Conservation (phyloP, 345 rosid genomes). For the Melaleuca quinquenervia region DNA sequence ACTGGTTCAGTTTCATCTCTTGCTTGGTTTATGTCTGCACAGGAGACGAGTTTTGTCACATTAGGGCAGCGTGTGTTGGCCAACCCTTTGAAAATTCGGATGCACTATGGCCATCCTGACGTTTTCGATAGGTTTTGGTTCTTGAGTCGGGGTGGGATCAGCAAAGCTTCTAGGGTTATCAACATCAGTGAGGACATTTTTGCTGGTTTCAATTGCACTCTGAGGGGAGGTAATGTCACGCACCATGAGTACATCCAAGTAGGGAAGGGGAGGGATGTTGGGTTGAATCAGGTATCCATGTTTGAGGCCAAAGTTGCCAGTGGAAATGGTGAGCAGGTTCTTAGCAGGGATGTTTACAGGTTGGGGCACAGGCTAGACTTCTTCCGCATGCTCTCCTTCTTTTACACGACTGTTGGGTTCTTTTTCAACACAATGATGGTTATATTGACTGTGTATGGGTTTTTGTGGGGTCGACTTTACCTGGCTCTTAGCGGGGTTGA, state of each 20-base stretch:
- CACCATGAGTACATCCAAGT: constrained; percentile 98
- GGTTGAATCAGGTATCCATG: constrained; percentile 93
- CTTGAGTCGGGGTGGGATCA: constrained; percentile 89
- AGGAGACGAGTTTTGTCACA: constrained; percentile 88
- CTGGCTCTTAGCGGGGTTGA: constrained; percentile 93
- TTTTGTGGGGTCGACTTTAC: constrained; percentile 94
- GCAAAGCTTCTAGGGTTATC: constrained; percentile 93
- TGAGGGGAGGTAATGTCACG: constrained; percentile 94
- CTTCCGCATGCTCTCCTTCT: constrained; percentile 94
- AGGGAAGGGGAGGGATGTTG: constrained; percentile 99
- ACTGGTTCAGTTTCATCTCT: constrained; percentile 96
- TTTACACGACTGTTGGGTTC: constrained; percentile 89
- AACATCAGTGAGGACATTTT: constrained; percentile 98
- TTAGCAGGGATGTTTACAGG: constrained; percentile 95
- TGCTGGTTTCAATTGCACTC: constrained; percentile 98
- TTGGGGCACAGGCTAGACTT: constrained; percentile 96
- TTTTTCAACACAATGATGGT: constrained; percentile 95
- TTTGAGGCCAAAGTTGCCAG: constrained; percentile 99
- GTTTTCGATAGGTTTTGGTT: constrained; percentile 98
- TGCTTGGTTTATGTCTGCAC: constrained; percentile 90
- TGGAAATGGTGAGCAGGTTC: constrained; percentile 96
- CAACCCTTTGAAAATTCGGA: constrained; percentile 83
- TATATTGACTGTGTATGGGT: constrained; percentile 79
- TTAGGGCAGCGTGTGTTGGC: constrained; percentile 97
- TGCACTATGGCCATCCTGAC: constrained; percentile 99